Percentiles rank a stretch among this genome's conserved stretches.
phyloP scores from a whole-genome alignment of 176 grass and related monocot genomes.

The Oryza meridionalis region DNA sequence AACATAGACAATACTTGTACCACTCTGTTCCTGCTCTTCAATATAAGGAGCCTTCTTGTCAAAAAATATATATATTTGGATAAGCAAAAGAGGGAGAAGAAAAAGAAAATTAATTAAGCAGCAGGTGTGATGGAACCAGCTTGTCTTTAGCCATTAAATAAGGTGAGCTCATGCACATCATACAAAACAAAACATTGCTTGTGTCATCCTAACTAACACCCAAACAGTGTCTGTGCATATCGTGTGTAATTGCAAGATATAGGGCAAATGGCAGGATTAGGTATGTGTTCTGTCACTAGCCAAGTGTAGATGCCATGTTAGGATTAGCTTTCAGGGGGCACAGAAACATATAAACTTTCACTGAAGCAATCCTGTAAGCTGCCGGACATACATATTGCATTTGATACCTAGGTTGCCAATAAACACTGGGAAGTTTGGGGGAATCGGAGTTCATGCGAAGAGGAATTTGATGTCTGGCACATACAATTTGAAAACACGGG shows the following conservation, averaged over 20 bases:
- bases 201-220: constrained; percentile 22
- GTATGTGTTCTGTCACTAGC: constrained; percentile 26
- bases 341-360: background rate
- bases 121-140: constrained; percentile 6
- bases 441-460: too few species aligned
- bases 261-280: constrained; percentile 31
- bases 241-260: background rate
- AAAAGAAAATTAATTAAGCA: background rate
- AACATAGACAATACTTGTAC: background rate
- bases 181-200: constrained; percentile 10
- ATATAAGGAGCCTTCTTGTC: background rate
- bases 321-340: background rate
- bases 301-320: background rate
- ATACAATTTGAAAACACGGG: too few species aligned
- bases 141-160: constrained; percentile 26
- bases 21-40: background rate
- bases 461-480: too few species aligned
- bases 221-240: background rate
- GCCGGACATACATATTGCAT: background rate
- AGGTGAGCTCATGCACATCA: constrained; percentile 9
- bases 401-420: background rate
- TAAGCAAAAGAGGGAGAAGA: background rate
- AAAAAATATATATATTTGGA: background rate
- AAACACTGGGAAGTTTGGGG: background rate
- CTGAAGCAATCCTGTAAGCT: background rate